Evolutionary conservation across 1,284 basidiomycete genomes (phyloP).

Genomic region (Coniophora puteana): DNA sequence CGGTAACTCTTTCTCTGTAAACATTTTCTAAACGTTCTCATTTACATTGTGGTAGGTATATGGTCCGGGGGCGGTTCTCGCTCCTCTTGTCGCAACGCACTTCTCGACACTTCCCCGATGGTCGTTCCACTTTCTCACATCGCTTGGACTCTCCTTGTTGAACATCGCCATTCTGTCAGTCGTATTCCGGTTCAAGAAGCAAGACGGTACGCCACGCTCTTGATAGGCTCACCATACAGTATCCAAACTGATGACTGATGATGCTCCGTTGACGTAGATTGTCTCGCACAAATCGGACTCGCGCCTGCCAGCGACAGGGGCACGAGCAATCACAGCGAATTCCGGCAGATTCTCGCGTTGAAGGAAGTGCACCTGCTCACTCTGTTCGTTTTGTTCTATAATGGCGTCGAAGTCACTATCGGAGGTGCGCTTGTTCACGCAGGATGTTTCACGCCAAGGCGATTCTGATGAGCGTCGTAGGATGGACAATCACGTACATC

Average conservation of each 20-base stretch:
- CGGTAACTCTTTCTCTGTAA: conserved; percentile 4
- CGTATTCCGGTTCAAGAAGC: conserved; percentile 53
- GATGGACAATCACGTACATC: conserved; percentile 52
- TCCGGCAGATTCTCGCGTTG: conserved; percentile 45
- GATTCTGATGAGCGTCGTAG: conserved; percentile 22
- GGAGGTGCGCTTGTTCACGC: conserved; percentile 35
- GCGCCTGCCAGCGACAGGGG: conserved; percentile 19
- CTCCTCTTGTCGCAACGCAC: conserved; percentile 63
- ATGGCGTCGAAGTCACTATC: conserved; percentile 56
- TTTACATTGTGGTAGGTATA: conserved; percentile 13
- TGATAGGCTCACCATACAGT: no score
- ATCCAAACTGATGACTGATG: no score
- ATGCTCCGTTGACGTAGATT: no score
- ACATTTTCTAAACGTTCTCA: conserved; percentile 22
- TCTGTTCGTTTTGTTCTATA: conserved; percentile 51
- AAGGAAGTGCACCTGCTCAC: conserved; percentile 49
- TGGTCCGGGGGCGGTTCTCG: conserved; percentile 46
- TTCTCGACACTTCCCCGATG: conserved; percentile 48
- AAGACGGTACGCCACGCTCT: conserved; percentile 45
- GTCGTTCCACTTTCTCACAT: conserved; percentile 66
- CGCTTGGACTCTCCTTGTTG: conserved; percentile 48
- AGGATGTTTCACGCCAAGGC: not conserved
- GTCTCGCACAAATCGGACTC: conserved; percentile 30
- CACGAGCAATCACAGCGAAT: conserved; percentile 33
- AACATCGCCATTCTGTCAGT: conserved; percentile 40